Evolutionary conservation across 140 eudicot species (phyloP).

Genomic region (Ambrosia hybrid): DNA sequence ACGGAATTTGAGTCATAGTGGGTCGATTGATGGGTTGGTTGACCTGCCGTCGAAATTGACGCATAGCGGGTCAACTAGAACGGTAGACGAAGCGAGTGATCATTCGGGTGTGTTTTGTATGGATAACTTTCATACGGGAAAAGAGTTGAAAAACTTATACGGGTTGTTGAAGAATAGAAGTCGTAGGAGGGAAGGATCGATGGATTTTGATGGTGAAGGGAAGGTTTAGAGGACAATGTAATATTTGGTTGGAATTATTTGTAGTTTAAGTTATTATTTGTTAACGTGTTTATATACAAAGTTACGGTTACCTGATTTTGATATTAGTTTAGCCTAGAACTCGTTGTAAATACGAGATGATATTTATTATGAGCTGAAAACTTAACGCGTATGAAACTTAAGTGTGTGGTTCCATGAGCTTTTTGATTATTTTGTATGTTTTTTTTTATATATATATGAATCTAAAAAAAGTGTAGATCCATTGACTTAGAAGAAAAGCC

Average conservation of each 20-base stretch:
- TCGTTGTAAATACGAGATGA: neutral
- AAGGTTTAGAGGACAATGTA: slow-evolving; percentile 9
- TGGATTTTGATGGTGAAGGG: slow-evolving; percentile 46
- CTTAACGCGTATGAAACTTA: neutral
- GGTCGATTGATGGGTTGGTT: slow-evolving; percentile 36
- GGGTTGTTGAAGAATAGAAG: slow-evolving; percentile 49
- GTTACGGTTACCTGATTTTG: neutral
- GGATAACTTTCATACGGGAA: slow-evolving; percentile 44
- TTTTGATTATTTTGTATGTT: neutral
- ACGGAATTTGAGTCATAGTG: slow-evolving; percentile 33
- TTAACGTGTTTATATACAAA: neutral
- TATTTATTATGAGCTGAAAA: neutral
- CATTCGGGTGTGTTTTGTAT: slow-evolving; percentile 33
- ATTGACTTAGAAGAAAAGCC: too few relatives aligned
- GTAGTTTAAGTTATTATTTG: neutral
- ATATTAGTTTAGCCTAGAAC: neutral
- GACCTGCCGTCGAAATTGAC: slow-evolving; percentile 20
- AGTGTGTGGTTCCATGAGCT: too few relatives aligned
- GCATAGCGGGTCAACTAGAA: slow-evolving; percentile 28
- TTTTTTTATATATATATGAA: too few relatives aligned
- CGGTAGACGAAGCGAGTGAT: slow-evolving; percentile 35
- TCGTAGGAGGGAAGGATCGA: slow-evolving; percentile 42
- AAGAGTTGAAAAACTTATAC: slow-evolving; percentile 52
- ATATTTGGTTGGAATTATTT: slow-evolving; percentile 6
- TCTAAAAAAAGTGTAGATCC: too few relatives aligned